Evolutionary conservation across 352 stramenopile genomes (phyloP).

Genomic region (Peronospora belbahrii): DNA sequence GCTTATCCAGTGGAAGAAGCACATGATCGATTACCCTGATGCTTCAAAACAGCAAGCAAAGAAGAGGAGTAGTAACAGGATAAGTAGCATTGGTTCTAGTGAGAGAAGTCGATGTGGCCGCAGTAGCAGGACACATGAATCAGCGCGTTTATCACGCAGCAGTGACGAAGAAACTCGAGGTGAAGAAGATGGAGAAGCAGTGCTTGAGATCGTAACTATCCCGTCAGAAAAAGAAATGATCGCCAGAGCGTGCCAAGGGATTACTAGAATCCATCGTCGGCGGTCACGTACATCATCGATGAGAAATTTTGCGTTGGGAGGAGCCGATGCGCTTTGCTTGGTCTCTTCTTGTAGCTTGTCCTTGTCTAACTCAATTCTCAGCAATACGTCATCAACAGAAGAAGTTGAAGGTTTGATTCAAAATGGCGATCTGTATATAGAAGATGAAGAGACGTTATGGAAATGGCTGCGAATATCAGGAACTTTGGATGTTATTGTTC

Average conservation of each 20-base stretch:
- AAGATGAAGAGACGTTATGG: slow-evolving; percentile 38
- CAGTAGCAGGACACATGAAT: slow-evolving; percentile 13
- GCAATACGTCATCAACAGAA: slow-evolving; percentile 34
- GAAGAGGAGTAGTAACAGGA: slow-evolving; percentile 19
- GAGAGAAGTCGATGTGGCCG: slow-evolving; percentile 15
- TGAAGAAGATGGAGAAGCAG: slow-evolving; percentile 26
- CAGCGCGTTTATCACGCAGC: slow-evolving; percentile 14
- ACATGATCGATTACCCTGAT: slow-evolving; percentile 18
- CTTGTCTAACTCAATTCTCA: slow-evolving; percentile 46
- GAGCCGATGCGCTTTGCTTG: slow-evolving; percentile 26
- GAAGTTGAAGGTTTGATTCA: slow-evolving; percentile 18
- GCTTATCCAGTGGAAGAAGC: slow-evolving; percentile 64
- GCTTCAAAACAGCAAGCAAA: slow-evolving; percentile 6
- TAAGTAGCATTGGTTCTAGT: slow-evolving; percentile 13
- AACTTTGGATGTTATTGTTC: slow-evolving; percentile 25
- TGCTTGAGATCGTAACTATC: slow-evolving; percentile 58
- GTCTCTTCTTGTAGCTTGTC: slow-evolving; percentile 46
- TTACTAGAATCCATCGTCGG: slow-evolving; percentile 66
- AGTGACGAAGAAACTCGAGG: slow-evolving; percentile 22
- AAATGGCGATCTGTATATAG: slow-evolving; percentile 17
- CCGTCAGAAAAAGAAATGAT: slow-evolving; percentile 66
- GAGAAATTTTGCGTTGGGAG: slow-evolving; percentile 40
- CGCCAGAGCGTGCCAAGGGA: slow-evolving; percentile 54
- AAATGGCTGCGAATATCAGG: slow-evolving; percentile 29
- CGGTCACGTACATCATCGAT: slow-evolving; percentile 55